Base-by-base conservation (phyloP, 1,284 basidiomycete genomes). In the Apiotrichum porosum region DNA sequence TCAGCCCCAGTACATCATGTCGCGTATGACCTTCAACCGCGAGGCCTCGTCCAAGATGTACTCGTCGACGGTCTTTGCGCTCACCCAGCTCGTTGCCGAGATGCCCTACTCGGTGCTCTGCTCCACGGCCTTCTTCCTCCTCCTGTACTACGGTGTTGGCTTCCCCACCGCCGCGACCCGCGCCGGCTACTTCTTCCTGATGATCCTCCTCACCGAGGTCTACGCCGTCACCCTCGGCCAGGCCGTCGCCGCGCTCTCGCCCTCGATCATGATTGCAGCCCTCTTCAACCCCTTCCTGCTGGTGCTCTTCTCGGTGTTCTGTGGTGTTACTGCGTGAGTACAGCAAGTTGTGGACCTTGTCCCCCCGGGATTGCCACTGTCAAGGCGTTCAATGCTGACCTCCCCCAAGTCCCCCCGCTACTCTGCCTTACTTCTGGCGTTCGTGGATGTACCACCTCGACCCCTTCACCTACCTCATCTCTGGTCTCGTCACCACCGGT, bases 1-100 rank as follows among this genome's bases (percentile, higher is more conserved):
- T 49, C 85, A 90, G 71, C 88, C 90, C 0, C 73, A 88, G 75
- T 94, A 89, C 77, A 86, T 94, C 63, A 77, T 84, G 72, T 86
- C 86, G 52, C 77, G 89, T 69, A 66, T 68, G 77, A 75, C 69
- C 15, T 71, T 68, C 52, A 65, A 58, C 51, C 80, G 86, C 68
- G 83, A 83, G 58, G 64, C 72, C 0, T 69, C 65, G n/a, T 75
- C 73, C 36, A 76, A 75, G 65, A 77, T 77, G 73, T 75, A 75
- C 64, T 66, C 63, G 31, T 66, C 66, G 15, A 68, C 68, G 28
- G 60, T 89, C 38, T 93, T 93, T 65, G 86, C 88, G 13, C 79
- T 88, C 39, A 83, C 83, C 10, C 88, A 91, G 65, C 77, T 92
- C 42, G 66, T 88, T 18, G 85, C 88, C 46, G 89, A 93, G 72